Evolutionary conservation across 2,329 filamentous ascomycete genomes (phyloP).

Genomic region (Exophiala alcalophila): DNA sequence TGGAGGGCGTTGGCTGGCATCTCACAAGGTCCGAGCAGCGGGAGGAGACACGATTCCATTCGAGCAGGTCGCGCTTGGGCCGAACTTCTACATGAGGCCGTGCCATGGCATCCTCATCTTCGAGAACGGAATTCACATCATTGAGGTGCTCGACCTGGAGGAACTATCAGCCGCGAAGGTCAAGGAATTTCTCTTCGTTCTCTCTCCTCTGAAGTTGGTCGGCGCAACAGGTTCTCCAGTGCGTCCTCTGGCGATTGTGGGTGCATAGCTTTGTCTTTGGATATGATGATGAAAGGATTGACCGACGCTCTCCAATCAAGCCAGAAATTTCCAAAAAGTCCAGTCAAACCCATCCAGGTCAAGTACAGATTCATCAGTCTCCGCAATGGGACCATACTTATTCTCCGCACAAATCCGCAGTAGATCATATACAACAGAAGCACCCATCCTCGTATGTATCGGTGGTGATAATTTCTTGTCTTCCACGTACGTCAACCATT

Average conservation of each 20-base stretch:
- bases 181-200: conserved; percentile 24
- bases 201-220: conserved; percentile 25
- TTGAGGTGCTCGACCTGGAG: conserved; percentile 27
- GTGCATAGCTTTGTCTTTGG: too few species aligned
- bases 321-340: conserved; percentile 27
- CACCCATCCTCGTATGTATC: conserved; percentile 12
- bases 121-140: conserved; percentile 25
- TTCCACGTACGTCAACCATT: conserved; percentile 4
- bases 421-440: conserved; percentile 8
- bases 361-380: conserved; percentile 2
- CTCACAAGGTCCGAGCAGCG: conserved; percentile 18
- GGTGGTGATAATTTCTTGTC: conserved; percentile 7
- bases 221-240: conserved; percentile 26
- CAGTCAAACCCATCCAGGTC: conserved; percentile 14
- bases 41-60: conserved; percentile 26
- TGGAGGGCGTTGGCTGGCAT: conserved; percentile 22
- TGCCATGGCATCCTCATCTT: conserved; percentile 19
- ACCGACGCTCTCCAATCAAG: too few species aligned
- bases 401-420: conserved; percentile 5
- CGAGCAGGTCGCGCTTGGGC: conserved; percentile 19
- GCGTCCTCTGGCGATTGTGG: conserved; percentile 22
- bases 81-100: conserved; percentile 13
- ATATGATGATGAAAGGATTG: too few species aligned
- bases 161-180: conserved; percentile 19
- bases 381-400: background rate